Conservation (phyloP, 768 basidiomycete genomes). For the Dentipellis sp. region DNA sequence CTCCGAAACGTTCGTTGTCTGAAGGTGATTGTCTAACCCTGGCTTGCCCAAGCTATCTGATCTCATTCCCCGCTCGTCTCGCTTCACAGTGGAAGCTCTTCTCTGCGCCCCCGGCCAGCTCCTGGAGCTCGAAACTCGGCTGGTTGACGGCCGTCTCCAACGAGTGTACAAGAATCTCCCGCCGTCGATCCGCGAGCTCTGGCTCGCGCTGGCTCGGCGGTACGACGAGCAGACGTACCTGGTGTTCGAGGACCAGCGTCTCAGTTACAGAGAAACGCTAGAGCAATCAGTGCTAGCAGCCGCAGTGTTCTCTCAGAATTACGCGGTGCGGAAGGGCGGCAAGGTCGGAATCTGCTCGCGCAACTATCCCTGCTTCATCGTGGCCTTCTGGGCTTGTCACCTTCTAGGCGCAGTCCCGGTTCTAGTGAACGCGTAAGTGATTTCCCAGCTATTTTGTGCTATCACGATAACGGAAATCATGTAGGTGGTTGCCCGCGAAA, state of each 20-base stretch:
- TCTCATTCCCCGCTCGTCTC: not conserved
- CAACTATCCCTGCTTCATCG: slow-evolving; percentile 51
- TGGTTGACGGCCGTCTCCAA: slow-evolving; percentile 40
- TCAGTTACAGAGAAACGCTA: slow-evolving; percentile 39
- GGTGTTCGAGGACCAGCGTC: slow-evolving; percentile 43
- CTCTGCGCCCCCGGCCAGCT: slow-evolving; percentile 12
- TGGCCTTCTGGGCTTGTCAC: slow-evolving; percentile 57
- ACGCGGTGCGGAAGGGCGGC: slow-evolving; percentile 47
- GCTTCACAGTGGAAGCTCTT: not conserved
- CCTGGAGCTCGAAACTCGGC: slow-evolving; percentile 33
- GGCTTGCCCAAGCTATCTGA: not conserved
- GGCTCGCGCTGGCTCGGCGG: slow-evolving; percentile 34
- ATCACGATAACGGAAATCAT: not conserved
- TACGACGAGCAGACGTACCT: slow-evolving; percentile 40
- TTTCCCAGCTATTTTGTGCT: not conserved
- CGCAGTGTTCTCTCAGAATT: slow-evolving; percentile 31
- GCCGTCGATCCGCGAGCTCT: slow-evolving; percentile 44
- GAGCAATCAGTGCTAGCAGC: slow-evolving; percentile 34
- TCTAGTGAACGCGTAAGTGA: slow-evolving; percentile 48
- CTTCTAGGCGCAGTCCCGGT: slow-evolving; percentile 54
- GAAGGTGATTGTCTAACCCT: not conserved
- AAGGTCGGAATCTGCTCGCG: slow-evolving; percentile 54
- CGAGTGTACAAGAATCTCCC: slow-evolving; percentile 53
- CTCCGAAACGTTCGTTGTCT: slow-evolving; percentile 1
- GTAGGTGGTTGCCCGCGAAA: slow-evolving; percentile 35